These are phyloP conservation scores for Theileria orientalis DNA, from an alignment of 169 alveolate genomes.

Conservation along the genomic window DNA sequence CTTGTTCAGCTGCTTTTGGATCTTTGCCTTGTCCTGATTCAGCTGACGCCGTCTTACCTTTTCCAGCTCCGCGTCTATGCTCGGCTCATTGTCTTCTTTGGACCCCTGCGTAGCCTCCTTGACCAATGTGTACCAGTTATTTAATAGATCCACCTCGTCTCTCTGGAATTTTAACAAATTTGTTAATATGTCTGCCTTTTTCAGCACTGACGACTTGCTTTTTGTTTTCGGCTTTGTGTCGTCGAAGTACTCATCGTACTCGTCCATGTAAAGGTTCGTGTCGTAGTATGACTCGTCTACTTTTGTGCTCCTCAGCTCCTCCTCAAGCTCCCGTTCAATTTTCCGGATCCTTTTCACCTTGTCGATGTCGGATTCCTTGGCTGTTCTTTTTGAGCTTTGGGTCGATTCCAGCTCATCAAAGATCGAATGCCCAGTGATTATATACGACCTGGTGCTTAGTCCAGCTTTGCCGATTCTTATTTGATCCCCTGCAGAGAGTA, in stretches of 20 bases:
- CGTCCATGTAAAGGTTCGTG: conserved; percentile 47
- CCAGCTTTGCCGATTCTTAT: conserved; percentile 59
- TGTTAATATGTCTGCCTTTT: conserved; percentile 30
- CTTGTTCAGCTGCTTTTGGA: conserved; percentile 34
- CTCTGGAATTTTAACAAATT: conserved; percentile 22
- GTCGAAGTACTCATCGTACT: conserved; percentile 61
- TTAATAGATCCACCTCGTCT: conserved; percentile 41
- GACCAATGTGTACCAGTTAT: conserved; percentile 52
- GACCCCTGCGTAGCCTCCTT: conserved; percentile 13
- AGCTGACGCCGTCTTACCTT: conserved; percentile 29
- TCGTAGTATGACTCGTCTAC: conserved; percentile 56
- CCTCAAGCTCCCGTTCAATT: conserved; percentile 7
- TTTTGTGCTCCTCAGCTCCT: conserved; percentile 15
- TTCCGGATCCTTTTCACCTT: conserved; percentile 33
- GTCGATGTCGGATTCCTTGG: conserved; percentile 4
- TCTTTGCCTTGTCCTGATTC: conserved; percentile 31
- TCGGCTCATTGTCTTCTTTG: neutral
- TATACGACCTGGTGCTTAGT: conserved; percentile 36
- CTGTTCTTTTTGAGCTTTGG: neutral
- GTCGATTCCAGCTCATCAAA: conserved; percentile 12
- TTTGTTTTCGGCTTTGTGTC: neutral
- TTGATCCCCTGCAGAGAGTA: conserved; percentile 55
- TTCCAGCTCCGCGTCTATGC: conserved; percentile 34
- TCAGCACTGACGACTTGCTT: conserved; percentile 21
- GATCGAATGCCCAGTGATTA: conserved; percentile 29